These are phyloP conservation scores for Vigna trinervia DNA, from an alignment of 306 rosid species.

Conservation along the genomic window DNA sequence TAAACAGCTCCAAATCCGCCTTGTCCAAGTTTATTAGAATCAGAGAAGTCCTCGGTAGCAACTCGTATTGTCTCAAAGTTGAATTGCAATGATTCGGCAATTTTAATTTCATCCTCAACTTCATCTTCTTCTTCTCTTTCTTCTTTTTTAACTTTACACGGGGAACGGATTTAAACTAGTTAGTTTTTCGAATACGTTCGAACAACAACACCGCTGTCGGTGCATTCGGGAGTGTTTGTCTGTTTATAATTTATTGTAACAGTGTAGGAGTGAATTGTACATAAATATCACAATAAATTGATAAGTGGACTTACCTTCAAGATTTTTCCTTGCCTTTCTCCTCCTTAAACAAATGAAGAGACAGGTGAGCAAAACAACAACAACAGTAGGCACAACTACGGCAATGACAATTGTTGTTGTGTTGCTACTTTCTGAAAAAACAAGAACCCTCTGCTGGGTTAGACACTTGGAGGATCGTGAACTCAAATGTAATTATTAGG, in stretches of 20 bases:
- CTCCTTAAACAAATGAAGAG: not conserved
- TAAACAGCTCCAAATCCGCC: constrained; percentile 27
- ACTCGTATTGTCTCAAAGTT: not conserved
- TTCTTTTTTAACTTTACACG: not conserved
- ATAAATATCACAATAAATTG: not conserved
- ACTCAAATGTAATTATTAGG: not conserved
- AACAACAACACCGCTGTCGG: not conserved
- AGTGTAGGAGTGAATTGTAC: not conserved
- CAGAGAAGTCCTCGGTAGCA: constrained; percentile 36
- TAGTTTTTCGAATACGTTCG: not conserved
- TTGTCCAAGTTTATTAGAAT: constrained; percentile 34
- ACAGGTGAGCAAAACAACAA: not conserved
- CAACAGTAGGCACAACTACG: not conserved
- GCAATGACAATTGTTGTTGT: not conserved
- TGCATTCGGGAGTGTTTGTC: not conserved
- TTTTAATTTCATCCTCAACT: not conserved
- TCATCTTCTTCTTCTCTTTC: not conserved
- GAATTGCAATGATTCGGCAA: constrained; percentile 8
- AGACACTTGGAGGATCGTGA: not conserved
- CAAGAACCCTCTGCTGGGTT: not conserved
- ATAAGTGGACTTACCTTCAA: not conserved
- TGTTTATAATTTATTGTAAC: not conserved
- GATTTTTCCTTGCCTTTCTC: not conserved
- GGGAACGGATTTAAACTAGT: not conserved
- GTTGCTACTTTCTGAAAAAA: not conserved